Percentiles rank a stretch among this genome's conserved stretches.
phyloP scores from a whole-genome alignment of 371 early-diverging fungal genomes.

The Zychaea mexicana region DNA sequence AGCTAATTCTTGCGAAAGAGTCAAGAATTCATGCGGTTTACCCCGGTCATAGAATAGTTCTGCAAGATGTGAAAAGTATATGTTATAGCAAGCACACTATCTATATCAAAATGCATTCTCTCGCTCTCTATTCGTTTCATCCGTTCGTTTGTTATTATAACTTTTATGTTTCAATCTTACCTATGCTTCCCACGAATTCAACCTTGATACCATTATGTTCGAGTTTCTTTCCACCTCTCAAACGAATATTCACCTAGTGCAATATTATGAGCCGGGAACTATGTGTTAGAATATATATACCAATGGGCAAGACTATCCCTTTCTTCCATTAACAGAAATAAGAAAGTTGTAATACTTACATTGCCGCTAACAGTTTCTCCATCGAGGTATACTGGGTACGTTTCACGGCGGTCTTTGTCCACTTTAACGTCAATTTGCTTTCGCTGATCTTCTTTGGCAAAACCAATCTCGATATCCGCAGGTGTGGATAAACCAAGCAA shows the following conservation, averaged over 20 bases:
- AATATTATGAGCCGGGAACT: too few relatives aligned
- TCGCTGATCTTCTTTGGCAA: constrained; percentile 75
- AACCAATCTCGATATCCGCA: constrained; percentile 86
- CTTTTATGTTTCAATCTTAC: constrained; percentile 41
- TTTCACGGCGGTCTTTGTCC: constrained; percentile 84
- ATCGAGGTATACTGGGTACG: constrained; percentile 95
- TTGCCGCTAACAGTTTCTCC: constrained; percentile 94
- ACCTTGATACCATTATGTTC: constrained; percentile 98
- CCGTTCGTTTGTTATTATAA: neutral
- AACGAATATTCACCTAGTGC: constrained; percentile 85
- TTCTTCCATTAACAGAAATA: too few relatives aligned
- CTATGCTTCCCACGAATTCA: constrained; percentile 96
- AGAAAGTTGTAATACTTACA: too few relatives aligned
- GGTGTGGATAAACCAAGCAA: constrained; percentile 84
- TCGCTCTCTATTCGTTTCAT: neutral
- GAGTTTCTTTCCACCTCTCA: constrained; percentile 88
- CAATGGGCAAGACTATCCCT: too few relatives aligned
- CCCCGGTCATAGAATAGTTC: constrained; percentile 96
- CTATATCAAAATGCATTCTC: neutral
- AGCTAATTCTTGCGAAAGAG: constrained; percentile 86
- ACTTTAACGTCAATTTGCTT: constrained; percentile 89
- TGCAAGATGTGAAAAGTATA: constrained; percentile 19
- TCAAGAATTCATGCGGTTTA: constrained; percentile 92
- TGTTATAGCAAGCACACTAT: neutral
- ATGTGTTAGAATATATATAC: neutral